Conservation (phyloP, 148 eudicot genomes). For the Camellia lanceoleosa region DNA sequence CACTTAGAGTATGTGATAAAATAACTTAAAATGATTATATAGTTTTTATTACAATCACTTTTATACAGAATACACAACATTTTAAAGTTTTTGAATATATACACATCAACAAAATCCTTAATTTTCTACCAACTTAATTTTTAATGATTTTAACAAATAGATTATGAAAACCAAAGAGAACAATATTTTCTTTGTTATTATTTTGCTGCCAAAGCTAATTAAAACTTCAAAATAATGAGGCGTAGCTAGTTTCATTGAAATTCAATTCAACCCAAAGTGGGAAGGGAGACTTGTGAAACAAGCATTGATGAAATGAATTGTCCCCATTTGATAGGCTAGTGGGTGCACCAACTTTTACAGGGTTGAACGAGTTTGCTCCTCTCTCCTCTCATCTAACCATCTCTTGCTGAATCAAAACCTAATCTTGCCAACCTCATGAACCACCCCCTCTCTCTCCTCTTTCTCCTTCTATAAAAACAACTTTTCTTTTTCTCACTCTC, state of each 20-base stretch:
- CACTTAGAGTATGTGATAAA: too few relatives aligned
- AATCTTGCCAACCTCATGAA: conserved; percentile 51
- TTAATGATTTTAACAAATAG: too few relatives aligned
- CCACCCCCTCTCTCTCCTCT: conserved; percentile 36
- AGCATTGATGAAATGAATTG: conserved; percentile 21
- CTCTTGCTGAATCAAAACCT: conserved; percentile 33
- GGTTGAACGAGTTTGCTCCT: conserved; percentile 25
- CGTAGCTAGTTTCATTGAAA: too few relatives aligned
- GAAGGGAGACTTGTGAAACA: conserved; percentile 17
- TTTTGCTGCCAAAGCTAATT: not conserved
- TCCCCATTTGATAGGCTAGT: conserved; percentile 29
- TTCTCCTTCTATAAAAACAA: conserved; percentile 30
- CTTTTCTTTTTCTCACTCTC: conserved; percentile 24
- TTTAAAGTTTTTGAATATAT: too few relatives aligned
- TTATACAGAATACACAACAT: too few relatives aligned
- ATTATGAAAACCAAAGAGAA: too few relatives aligned
- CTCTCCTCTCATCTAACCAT: conserved; percentile 14
- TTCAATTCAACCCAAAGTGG: not conserved
- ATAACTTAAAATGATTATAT: too few relatives aligned
- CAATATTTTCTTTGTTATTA: too few relatives aligned
- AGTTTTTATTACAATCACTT: too few relatives aligned
- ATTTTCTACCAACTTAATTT: too few relatives aligned
- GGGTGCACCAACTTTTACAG: conserved; percentile 47
- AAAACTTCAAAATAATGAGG: not conserved
- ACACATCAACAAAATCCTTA: too few relatives aligned